Evolutionary conservation across 345 rosid genomes (phyloP).

Genomic region (Bruguiera sexangula): DNA sequence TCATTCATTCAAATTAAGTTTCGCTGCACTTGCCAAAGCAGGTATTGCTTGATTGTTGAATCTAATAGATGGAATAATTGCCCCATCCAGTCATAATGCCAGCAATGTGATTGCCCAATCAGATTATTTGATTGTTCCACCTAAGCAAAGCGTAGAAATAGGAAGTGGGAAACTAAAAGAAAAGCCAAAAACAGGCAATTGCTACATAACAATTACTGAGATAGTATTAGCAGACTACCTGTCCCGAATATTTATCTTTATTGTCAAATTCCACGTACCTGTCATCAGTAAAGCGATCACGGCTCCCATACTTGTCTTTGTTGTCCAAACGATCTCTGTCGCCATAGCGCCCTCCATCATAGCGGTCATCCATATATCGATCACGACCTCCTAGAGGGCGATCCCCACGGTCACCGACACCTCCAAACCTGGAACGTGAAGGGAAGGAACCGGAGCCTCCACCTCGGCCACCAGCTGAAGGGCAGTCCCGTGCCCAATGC

Average conservation of each 20-base stretch:
- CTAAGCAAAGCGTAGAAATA: too few relatives aligned
- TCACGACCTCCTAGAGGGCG: slow-evolving; percentile 80
- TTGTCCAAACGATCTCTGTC: slow-evolving; percentile 81
- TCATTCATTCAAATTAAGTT: slow-evolving; percentile 1
- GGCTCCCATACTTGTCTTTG: slow-evolving; percentile 67
- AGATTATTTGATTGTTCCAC: too few relatives aligned
- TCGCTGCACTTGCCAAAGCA: not conserved
- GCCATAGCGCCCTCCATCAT: slow-evolving; percentile 79
- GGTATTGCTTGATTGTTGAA: not conserved
- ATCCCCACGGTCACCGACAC: slow-evolving; percentile 63
- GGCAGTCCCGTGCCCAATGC: slow-evolving; percentile 99
- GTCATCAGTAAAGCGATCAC: slow-evolving; percentile 71
- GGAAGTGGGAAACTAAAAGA: too few relatives aligned
- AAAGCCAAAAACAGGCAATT: too few relatives aligned
- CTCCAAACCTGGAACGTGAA: slow-evolving; percentile 77
- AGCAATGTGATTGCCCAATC: too few relatives aligned
- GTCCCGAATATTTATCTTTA: too few relatives aligned
- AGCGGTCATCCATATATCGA: slow-evolving; percentile 84
- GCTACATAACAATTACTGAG: too few relatives aligned
- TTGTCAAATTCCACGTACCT: slow-evolving; percentile 41
- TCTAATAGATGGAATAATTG: too few relatives aligned
- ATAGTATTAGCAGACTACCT: too few relatives aligned
- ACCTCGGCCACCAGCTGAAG: slow-evolving; percentile 81
- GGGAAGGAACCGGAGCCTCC: slow-evolving; percentile 62
- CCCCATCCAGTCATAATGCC: too few relatives aligned